Evolutionary conservation across 2,329 filamentous ascomycete genomes (phyloP).

Genomic region (Claviceps purpurea): DNA sequence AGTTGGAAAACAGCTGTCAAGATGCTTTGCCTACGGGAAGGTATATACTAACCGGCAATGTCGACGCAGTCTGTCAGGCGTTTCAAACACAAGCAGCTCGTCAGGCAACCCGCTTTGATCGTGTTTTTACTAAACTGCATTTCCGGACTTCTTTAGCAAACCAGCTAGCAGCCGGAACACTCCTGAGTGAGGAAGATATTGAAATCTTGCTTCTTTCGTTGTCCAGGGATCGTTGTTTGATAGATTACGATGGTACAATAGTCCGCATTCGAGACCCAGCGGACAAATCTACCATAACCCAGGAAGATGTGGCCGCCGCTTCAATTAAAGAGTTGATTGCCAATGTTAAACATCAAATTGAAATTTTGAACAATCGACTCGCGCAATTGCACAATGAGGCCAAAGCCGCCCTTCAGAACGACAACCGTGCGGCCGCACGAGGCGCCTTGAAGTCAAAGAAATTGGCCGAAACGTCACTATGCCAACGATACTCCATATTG

Average conservation of each 20-base stretch:
- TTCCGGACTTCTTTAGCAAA: slow-evolving; percentile 47
- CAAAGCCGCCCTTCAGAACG: slow-evolving; percentile 54
- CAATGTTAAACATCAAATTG: slow-evolving; percentile 60
- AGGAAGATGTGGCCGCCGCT: slow-evolving; percentile 71
- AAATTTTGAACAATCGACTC: slow-evolving; percentile 52
- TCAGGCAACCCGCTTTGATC: slow-evolving; percentile 43
- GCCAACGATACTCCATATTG: slow-evolving; percentile 58
- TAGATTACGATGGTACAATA: slow-evolving; percentile 50
- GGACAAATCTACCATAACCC: slow-evolving; percentile 44
- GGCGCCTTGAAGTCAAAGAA: slow-evolving; percentile 75
- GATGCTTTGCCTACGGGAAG: slow-evolving; percentile 46
- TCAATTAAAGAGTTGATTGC: slow-evolving; percentile 68
- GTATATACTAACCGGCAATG: slow-evolving; percentile 52
- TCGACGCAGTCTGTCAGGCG: slow-evolving; percentile 44
- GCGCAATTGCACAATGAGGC: slow-evolving; percentile 51
- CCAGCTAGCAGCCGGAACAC: slow-evolving; percentile 32
- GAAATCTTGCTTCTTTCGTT: slow-evolving; percentile 59
- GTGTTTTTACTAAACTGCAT: slow-evolving; percentile 52
- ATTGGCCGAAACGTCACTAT: slow-evolving; percentile 59
- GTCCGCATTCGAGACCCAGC: slow-evolving; percentile 57
- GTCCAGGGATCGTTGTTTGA: slow-evolving; percentile 48
- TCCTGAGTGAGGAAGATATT: slow-evolving; percentile 50
- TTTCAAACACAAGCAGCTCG: slow-evolving; percentile 32
- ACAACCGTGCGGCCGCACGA: slow-evolving; percentile 63
- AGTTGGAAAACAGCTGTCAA: slow-evolving; percentile 30